Percentiles rank a stretch among this genome's conserved stretches.
phyloP scores from a whole-genome alignment of 352 stramenopile species.

The Phytophthora melonis region DNA sequence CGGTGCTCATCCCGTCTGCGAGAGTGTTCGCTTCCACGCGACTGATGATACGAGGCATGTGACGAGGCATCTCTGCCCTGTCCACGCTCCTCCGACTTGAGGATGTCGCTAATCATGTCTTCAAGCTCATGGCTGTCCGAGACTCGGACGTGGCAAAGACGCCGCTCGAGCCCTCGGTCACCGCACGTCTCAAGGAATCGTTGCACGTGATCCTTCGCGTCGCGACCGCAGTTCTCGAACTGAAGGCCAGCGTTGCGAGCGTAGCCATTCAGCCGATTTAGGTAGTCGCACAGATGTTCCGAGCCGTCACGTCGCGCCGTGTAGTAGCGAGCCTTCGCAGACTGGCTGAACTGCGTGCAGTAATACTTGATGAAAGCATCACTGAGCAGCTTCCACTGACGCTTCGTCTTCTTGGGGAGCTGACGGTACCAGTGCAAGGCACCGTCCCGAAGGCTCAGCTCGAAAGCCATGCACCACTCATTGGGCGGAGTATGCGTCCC shows the following conservation, averaged over 20 bases:
- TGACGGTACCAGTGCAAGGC: too few species aligned
- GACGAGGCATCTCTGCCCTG: too few species aligned
- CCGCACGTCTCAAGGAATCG: background rate
- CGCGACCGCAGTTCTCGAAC: background rate
- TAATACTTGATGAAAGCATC: too few species aligned
- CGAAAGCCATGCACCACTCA: too few species aligned
- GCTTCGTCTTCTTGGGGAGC: too few species aligned
- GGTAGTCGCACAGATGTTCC: constrained; percentile 8
- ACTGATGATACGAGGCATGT: background rate
- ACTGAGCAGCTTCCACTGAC: too few species aligned
- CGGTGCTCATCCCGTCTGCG: background rate
- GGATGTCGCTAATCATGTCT: background rate
- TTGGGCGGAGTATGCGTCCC: background rate
- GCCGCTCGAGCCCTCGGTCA: background rate
- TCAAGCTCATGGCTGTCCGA: background rate
- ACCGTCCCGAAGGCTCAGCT: too few species aligned
- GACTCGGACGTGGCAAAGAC: background rate
- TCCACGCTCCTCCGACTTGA: background rate
- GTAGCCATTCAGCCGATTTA: constrained; percentile 11
- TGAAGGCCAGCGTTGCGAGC: background rate
- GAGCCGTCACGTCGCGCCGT: background rate
- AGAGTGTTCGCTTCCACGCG: background rate
- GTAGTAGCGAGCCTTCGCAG: background rate
- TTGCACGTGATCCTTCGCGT: background rate
- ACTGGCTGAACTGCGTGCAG: too few species aligned